These are phyloP conservation scores for Isatis tinctoria DNA, from an alignment of 345 rosid genomes.

Conservation along the genomic window DNA sequence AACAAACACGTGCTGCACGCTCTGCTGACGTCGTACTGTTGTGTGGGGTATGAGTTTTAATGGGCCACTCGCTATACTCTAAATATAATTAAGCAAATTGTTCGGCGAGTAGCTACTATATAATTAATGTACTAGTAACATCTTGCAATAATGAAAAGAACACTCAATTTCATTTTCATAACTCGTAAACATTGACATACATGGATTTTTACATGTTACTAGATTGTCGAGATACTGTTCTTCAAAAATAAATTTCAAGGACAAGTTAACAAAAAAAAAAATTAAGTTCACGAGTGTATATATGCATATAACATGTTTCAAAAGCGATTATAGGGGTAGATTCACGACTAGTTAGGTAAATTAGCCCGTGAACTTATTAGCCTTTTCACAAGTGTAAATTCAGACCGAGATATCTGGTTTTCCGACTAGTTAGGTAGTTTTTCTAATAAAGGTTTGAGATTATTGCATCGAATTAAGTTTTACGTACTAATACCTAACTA, in stretches of 20 bases:
- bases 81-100: background rate
- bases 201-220: background rate
- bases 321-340: too few relatives aligned
- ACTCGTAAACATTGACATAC: background rate
- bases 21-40: background rate
- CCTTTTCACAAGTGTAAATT: too few relatives aligned
- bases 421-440: background rate
- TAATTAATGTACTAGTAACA: background rate
- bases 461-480: background rate
- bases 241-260: background rate
- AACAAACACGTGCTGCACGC: conserved; percentile 10
- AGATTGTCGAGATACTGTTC: background rate
- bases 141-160: background rate
- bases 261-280: background rate
- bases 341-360: too few relatives aligned
- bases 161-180: background rate
- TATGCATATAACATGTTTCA: too few relatives aligned
- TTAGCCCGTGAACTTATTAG: too few relatives aligned
- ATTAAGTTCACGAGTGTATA: background rate
- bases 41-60: background rate
- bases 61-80: background rate
- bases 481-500: background rate
- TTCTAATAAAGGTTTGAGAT: background rate
- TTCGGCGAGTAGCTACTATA: background rate
- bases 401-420: too few relatives aligned